Evolutionary conservation across 306 rosid species (phyloP).

Genomic region (Sphenostylis stenocarpa): DNA sequence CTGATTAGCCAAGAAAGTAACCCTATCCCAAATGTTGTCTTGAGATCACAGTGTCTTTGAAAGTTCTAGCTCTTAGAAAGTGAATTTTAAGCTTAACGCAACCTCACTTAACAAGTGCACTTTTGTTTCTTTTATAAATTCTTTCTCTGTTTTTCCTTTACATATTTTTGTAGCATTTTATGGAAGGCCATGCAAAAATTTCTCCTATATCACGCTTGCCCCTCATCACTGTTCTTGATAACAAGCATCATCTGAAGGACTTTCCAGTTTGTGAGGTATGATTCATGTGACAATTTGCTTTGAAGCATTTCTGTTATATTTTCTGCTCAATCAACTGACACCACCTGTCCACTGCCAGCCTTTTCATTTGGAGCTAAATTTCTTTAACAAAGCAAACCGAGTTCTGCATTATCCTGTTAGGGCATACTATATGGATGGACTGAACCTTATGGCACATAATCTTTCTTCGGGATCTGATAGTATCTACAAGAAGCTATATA

Average conservation of each 20-base stretch:
- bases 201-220: slow-evolving; percentile 95
- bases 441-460: slow-evolving; percentile 80
- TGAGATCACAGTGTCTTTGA: background rate
- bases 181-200: slow-evolving; percentile 94
- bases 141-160: slow-evolving; percentile 16
- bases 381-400: slow-evolving; percentile 88
- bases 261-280: slow-evolving; percentile 77
- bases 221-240: slow-evolving; percentile 74
- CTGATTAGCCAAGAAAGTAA: background rate
- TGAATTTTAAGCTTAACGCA: no score
- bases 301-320: background rate
- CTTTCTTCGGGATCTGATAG: slow-evolving; percentile 72
- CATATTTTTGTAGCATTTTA: slow-evolving; percentile 74
- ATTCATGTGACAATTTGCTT: slow-evolving; percentile 26
- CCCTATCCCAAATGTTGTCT: slow-evolving; percentile 4
- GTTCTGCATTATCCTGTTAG: slow-evolving; percentile 95
- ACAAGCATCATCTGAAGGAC: slow-evolving; percentile 85
- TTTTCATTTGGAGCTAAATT: slow-evolving; percentile 88
- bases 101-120: no score
- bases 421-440: slow-evolving; percentile 80
- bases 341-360: slow-evolving; percentile 61
- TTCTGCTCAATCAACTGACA: slow-evolving; percentile 36
- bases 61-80: background rate
- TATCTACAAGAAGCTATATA: slow-evolving; percentile 80
- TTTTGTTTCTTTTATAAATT: slow-evolving; percentile 2